Conservation (phyloP, 192 early-diverging fungal genomes). For the Gryganskiella cystojenkinii region DNA sequence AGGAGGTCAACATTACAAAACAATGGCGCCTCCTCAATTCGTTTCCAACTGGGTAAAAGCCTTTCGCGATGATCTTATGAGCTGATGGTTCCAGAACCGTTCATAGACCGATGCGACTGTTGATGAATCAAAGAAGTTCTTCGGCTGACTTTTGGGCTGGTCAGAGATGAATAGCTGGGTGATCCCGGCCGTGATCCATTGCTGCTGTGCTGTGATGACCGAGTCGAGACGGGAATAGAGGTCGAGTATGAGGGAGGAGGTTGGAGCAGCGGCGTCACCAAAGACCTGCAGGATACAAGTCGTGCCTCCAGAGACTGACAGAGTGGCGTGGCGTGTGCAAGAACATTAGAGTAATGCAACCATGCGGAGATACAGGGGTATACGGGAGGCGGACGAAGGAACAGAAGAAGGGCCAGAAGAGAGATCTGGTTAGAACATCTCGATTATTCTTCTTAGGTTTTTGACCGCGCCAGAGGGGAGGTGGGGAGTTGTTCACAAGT, state of each 20-base stretch:
- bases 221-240: constrained; percentile 30
- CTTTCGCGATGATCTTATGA: too few relatives aligned
- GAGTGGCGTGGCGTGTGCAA: too few relatives aligned
- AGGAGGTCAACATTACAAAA: too few relatives aligned
- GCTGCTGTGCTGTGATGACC: constrained; percentile 26
- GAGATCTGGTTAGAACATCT: background rate
- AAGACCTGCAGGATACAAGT: constrained; percentile 74
- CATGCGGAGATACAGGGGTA: background rate
- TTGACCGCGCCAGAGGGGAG: background rate
- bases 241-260: constrained; percentile 62
- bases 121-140: constrained; percentile 8
- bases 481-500: background rate
- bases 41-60: too few relatives aligned
- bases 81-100: constrained; percentile 4
- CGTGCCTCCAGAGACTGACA: constrained; percentile 75
- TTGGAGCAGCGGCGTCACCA: constrained; percentile 77
- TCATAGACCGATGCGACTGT: background rate
- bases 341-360: background rate
- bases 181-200: constrained; percentile 36
- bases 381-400: background rate
- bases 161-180: constrained; percentile 10
- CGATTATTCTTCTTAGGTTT: background rate
- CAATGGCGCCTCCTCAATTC: too few relatives aligned
- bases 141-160: constrained; percentile 16
- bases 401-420: background rate